Evolutionary conservation across 129 eudicot genomes (phyloP), one percentile per base, ranked within the genome.

Genomic region (Lonicera japonica): DNA sequence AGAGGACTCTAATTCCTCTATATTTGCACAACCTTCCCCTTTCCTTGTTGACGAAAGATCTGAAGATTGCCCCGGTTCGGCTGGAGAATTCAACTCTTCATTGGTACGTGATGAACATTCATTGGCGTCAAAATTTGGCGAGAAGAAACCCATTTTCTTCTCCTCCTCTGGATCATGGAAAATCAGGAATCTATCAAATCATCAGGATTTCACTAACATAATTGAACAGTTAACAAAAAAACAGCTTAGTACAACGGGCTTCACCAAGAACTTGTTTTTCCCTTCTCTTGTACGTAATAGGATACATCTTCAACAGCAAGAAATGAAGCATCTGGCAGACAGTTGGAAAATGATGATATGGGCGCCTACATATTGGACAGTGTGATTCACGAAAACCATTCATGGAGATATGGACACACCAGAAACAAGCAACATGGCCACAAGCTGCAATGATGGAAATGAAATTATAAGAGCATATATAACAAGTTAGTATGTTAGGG

Each of bases 361-460:
- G 65, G 74, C 80, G 47, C 75, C 91, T 73, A 76, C 95, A 87
- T 53, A 83, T 48, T 0, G 95, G 91, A 61, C 95, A 87, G 61
- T 68, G 85, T 52, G 95, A 83, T 60, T 67, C 80, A 50, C 70
- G 67, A 24, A 67, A 50, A 41, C 39, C 64, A 68, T 54, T 60
- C 95, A 87, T 87, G 46, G 88, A 80, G 21, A 20, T 66, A 70
- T 78, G 83, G 64, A 83, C 83, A 73, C 95, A 87, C 95, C 91
- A 87, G 64, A 87, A 87, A 72, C 88, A 87, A 25, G 88, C 81
- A 25, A 83, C 72, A 68, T 87, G 88, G 47, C 95, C 88, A 63
- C 95, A 87, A 62, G 78, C 91, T 87, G 91, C 77, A 75, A 54
- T 55, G 56, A 58, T 36, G 54, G 46, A 70, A 58, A 60, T 23